Base-by-base conservation (phyloP, 2,329 filamentous ascomycete genomes). In the Cordyceps militaris region DNA sequence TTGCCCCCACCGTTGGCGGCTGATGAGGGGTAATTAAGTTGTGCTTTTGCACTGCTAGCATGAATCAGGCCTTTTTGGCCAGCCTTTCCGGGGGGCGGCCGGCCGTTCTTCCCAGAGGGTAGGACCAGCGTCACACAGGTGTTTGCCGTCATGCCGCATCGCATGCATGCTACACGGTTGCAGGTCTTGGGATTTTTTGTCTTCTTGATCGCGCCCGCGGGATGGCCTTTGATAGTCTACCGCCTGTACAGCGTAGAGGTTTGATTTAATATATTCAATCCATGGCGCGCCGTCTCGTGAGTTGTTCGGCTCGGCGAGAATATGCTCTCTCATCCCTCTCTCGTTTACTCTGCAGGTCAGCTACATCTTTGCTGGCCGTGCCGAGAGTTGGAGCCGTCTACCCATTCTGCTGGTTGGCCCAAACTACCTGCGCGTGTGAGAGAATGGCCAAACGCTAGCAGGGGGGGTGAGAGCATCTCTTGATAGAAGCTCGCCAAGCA, bases 91-190 rank as follows among this genome's bases (percentile, higher is more conserved):
- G 7, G 21, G 9, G 23, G n/a, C n/a, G n/a, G n/a, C n/a, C n/a
- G n/a, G n/a, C n/a, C n/a, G n/a, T n/a, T n/a, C n/a, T n/a, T n/a
- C n/a, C n/a, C n/a, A n/a, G n/a, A n/a, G n/a, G n/a, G n/a, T n/a
- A n/a, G n/a, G n/a, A n/a, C n/a, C 8, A 32, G 28, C 30, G 30
- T 34, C 30, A 30, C 49, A 52, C 36, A 21, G 36, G 49, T 30
- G 36, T 28, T 52, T 52, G 49, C 36, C 32, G 49, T 30, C 49
- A 52, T 52, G 49, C 49, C 24, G 24, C 49, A 42, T 42, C 24
- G n/a, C n/a, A 42, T 52, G 49, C 36, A 42, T 28, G 49, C 34
- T 30, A 21, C 14, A 1, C 28, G 36, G 34, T n/a, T 23, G 49
- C 49, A 52, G 16, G 49, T 52, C 36, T 52, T 23, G n/a, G 28